These are phyloP conservation scores for Septoria linicola DNA, from an alignment of 2,329 filamentous ascomycete genomes.

Conservation along the genomic window DNA sequence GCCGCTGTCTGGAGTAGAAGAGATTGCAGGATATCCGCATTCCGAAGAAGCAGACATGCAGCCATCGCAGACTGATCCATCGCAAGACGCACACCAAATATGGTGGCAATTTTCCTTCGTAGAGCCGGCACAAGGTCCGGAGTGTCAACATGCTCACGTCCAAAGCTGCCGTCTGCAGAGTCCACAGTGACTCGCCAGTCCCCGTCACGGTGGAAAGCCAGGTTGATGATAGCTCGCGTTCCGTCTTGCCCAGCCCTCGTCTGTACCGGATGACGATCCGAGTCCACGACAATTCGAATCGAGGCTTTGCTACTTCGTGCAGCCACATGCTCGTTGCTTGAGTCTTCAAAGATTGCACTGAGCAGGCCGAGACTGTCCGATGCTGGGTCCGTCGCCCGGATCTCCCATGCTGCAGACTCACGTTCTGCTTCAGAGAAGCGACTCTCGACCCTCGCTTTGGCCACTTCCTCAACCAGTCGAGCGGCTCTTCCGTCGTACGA, in stretches of 20 bases:
- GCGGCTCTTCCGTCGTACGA: constrained; percentile 74
- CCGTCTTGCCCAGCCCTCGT: constrained; percentile 50
- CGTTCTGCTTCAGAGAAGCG: constrained; percentile 81
- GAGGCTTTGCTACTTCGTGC: constrained; percentile 67
- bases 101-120: constrained; percentile 29
- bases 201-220: constrained; percentile 56
- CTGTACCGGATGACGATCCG: constrained; percentile 35
- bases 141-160: constrained; percentile 69
- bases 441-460: constrained; percentile 81
- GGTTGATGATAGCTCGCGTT: constrained; percentile 68
- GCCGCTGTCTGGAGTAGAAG: constrained; percentile 46
- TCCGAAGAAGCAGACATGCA: constrained; percentile 70
- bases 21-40: constrained; percentile 72
- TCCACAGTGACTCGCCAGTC: constrained; percentile 58
- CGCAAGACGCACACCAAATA: constrained; percentile 59
- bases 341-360: constrained; percentile 71
- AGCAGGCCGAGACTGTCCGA: constrained; percentile 56
- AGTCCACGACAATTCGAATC: constrained; percentile 71
- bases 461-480: constrained; percentile 79
- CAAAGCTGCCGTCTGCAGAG: constrained; percentile 69
- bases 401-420: constrained; percentile 76
- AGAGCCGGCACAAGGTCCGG: constrained; percentile 63
- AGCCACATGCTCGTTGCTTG: constrained; percentile 60
- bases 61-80: constrained; percentile 64
- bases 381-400: constrained; percentile 66